Percentiles rank a stretch among this genome's conserved stretches.
phyloP scores from a whole-genome alignment of 202 grass and related monocot genomes.

The Brachypodium distachyon region DNA sequence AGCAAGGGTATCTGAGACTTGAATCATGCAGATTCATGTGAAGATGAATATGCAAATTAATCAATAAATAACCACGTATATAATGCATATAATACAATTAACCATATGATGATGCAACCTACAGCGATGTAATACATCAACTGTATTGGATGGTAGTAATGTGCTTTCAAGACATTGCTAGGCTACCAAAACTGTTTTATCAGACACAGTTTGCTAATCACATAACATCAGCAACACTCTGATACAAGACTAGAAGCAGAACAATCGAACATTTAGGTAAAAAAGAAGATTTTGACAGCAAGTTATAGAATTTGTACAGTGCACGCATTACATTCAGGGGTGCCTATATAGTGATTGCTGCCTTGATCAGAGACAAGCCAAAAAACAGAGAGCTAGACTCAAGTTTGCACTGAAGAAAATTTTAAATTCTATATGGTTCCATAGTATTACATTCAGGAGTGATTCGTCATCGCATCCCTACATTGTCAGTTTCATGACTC shows the following conservation, averaged over 20 bases:
- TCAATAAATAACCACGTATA: not conserved
- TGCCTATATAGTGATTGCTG: not conserved
- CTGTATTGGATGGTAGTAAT: not conserved
- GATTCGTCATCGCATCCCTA: not conserved
- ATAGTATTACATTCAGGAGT: not conserved
- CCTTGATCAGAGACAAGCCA: not conserved
- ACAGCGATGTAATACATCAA: not conserved
- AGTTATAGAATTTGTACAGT: not conserved
- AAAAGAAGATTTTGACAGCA: not conserved
- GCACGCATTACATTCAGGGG: not conserved
- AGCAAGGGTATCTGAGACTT: not conserved
- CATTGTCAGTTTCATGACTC: conserved; percentile 1
- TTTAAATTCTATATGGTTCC: not conserved
- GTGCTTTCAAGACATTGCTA: not conserved
- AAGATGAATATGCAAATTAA: not conserved
- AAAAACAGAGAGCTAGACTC: not conserved
- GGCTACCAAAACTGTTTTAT: not conserved
- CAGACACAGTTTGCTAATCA: not conserved
- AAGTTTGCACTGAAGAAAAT: not conserved
- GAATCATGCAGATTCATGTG: not conserved
- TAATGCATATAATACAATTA: not conserved
- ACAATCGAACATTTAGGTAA: not conserved
- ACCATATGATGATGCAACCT: not conserved
- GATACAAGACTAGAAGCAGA: not conserved
- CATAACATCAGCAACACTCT: not conserved